These are phyloP conservation scores for Irpex sp. DNA, from an alignment of 1,284 basidiomycete genomes.

Conservation along the genomic window DNA sequence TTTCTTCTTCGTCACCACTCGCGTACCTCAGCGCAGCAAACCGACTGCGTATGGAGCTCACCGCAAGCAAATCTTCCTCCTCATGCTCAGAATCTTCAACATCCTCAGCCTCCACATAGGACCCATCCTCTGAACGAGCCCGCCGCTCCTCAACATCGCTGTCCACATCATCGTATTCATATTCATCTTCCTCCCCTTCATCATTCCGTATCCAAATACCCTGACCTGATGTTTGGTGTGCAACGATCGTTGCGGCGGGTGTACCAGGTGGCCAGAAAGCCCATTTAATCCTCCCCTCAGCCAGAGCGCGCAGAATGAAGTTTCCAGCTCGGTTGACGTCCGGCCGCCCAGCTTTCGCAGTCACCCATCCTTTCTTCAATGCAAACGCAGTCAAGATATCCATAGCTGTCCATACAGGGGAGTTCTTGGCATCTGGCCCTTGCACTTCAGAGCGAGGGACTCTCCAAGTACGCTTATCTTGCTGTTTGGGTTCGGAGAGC, in stretches of 20 bases:
- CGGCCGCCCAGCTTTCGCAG: constrained; percentile 85
- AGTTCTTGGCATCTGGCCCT: constrained; percentile 19
- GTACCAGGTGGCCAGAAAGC: constrained; percentile 76
- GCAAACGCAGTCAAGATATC: constrained; percentile 81
- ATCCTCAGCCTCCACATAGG: constrained; percentile 20
- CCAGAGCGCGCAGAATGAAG: constrained; percentile 73
- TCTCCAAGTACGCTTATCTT: constrained; percentile 74
- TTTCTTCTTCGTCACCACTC: constrained; percentile 8
- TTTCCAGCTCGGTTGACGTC: constrained; percentile 89
- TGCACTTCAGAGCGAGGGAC: constrained; percentile 36
- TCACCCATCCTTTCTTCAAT: constrained; percentile 75
- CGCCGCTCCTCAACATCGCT: constrained; percentile 25
- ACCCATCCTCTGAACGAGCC: constrained; percentile 9
- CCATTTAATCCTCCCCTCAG: constrained; percentile 81
- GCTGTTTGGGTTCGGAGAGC: constrained; percentile 28
- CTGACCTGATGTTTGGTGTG: constrained; percentile 22
- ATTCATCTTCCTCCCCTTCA: constrained; percentile 20
- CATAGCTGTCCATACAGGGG: constrained; percentile 68
- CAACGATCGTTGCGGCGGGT: constrained; percentile 24
- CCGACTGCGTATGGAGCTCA: constrained; percentile 1
- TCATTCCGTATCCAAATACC: constrained; percentile 59
- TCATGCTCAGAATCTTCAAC: constrained; percentile 7
- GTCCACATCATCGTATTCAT: constrained; percentile 27
- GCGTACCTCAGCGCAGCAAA: constrained; percentile 1
- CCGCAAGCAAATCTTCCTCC: constrained; percentile 16